Conservation (phyloP, 345 rosid genomes). For the Cardamine resedifolia region DNA sequence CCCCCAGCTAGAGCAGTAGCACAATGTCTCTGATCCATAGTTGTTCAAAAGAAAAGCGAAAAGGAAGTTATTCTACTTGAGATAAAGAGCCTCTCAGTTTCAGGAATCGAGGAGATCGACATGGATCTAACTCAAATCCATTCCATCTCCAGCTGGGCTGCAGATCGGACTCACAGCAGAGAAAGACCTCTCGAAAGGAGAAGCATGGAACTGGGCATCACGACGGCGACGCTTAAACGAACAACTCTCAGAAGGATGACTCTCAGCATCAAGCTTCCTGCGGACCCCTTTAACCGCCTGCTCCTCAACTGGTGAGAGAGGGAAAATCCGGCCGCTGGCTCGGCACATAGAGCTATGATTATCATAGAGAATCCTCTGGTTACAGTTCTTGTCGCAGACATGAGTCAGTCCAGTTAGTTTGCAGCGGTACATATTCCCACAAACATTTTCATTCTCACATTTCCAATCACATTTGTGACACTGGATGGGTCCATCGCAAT, state of each 20-base stretch:
- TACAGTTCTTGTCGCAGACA: slow-evolving; percentile 99
- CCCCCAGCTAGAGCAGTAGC: slow-evolving; percentile 48
- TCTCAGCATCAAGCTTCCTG: slow-evolving; percentile 89
- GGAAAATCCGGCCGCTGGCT: slow-evolving; percentile 77
- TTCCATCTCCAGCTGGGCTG: slow-evolving; percentile 94
- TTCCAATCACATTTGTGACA: slow-evolving; percentile 93
- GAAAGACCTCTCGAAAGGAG: slow-evolving; percentile 96
- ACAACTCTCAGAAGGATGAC: slow-evolving; percentile 66
- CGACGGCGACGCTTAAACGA: slow-evolving; percentile 86
- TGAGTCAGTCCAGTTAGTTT: slow-evolving; percentile 89
- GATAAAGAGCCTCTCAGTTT: slow-evolving; percentile 37
- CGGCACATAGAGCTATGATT: slow-evolving; percentile 92
- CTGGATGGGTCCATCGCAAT: slow-evolving; percentile 59
- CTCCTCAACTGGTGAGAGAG: slow-evolving; percentile 72
- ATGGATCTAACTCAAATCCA: slow-evolving; percentile 85
- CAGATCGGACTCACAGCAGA: slow-evolving; percentile 84
- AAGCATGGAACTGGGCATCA: slow-evolving; percentile 67
- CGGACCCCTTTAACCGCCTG: slow-evolving; percentile 95
- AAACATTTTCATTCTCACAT: slow-evolving; percentile 82
- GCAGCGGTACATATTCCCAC: slow-evolving; percentile 94
- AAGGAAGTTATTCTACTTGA: slow-evolving; percentile 38
- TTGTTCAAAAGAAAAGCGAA: slow-evolving; percentile 41
- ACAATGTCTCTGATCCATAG: slow-evolving; percentile 51
- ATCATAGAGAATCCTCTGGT: slow-evolving; percentile 97
- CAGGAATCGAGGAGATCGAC: slow-evolving; percentile 20